Evolutionary conservation across 345 rosid genomes (phyloP).

Genomic region (Schrenkiella parvula): DNA sequence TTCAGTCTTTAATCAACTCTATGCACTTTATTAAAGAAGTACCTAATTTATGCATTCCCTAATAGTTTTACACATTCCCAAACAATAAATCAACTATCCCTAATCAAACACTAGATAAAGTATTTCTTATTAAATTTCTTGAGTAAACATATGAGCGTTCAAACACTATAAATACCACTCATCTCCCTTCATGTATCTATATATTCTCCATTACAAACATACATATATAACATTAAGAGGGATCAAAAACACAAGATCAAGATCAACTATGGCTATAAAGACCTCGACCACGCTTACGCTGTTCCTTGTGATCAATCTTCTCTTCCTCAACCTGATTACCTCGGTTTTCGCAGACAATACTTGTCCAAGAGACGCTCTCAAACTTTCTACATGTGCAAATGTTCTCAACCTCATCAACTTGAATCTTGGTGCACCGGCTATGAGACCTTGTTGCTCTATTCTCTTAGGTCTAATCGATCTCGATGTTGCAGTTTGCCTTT

Average conservation of each 20-base stretch:
- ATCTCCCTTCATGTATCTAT: background rate
- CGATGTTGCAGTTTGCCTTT: constrained; percentile 24
- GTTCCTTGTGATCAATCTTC: constrained; percentile 31
- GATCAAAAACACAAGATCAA: background rate
- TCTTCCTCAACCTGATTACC: constrained; percentile 28
- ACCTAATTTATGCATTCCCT: no score
- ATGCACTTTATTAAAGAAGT: background rate
- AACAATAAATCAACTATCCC: background rate
- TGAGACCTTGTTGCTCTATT: constrained; percentile 32
- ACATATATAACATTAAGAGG: background rate
- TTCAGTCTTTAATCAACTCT: no score
- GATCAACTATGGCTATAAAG: constrained; percentile 32
- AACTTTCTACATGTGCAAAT: constrained; percentile 27
- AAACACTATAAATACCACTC: constrained; percentile 3
- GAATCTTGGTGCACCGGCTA: constrained; percentile 29
- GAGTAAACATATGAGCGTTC: no score
- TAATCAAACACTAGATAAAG: background rate
- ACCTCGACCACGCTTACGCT: constrained; percentile 23
- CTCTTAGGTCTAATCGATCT: constrained; percentile 27
- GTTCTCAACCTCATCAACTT: constrained; percentile 27
- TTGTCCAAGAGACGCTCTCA: constrained; percentile 28
- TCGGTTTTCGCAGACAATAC: background rate
- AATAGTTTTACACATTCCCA: no score
- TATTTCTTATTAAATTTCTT: no score
- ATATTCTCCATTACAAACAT: background rate